Conservation (phyloP, 192 early-diverging fungal genomes). For the Coemansia sp. region DNA sequence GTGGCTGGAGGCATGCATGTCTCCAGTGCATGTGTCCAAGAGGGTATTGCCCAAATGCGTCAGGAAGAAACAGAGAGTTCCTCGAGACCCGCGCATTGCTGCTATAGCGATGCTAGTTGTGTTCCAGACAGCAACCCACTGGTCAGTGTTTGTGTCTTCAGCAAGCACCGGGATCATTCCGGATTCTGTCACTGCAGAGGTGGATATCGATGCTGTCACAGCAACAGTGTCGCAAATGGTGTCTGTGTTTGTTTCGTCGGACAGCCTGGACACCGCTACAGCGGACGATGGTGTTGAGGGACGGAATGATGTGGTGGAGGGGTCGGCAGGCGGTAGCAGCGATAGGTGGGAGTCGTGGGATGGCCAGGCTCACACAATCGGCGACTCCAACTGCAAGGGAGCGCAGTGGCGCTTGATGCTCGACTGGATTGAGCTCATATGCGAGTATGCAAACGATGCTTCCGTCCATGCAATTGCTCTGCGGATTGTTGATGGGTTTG, state of each 20-base stretch:
- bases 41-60: constrained; percentile 11
- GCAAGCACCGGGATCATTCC: constrained; percentile 24
- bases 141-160: constrained; percentile 30
- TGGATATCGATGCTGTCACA: neutral
- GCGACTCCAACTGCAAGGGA: constrained; percentile 11
- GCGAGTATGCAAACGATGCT: constrained; percentile 25
- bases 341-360: constrained; percentile 39
- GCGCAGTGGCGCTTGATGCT: constrained; percentile 44
- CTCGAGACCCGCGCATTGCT: constrained; percentile 3
- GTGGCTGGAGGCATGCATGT: constrained; percentile 32
- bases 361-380: constrained; percentile 41
- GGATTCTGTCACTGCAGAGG: constrained; percentile 13
- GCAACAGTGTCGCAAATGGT: constrained; percentile 22
- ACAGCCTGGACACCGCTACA: neutral
- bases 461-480: constrained; percentile 17
- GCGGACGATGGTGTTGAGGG: neutral
- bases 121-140: constrained; percentile 43
- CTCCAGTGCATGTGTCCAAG: constrained; percentile 19
- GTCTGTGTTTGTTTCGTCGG: constrained; percentile 7
- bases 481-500: constrained; percentile 23
- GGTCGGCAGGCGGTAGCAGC: neutral
- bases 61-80: neutral
- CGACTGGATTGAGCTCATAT: constrained; percentile 44
- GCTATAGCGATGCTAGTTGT: constrained; percentile 37
- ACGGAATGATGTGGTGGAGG: neutral